phyloP scores from a whole-genome alignment of 768 basidiomycete species.

The Lanmaoa rubissima region DNA sequence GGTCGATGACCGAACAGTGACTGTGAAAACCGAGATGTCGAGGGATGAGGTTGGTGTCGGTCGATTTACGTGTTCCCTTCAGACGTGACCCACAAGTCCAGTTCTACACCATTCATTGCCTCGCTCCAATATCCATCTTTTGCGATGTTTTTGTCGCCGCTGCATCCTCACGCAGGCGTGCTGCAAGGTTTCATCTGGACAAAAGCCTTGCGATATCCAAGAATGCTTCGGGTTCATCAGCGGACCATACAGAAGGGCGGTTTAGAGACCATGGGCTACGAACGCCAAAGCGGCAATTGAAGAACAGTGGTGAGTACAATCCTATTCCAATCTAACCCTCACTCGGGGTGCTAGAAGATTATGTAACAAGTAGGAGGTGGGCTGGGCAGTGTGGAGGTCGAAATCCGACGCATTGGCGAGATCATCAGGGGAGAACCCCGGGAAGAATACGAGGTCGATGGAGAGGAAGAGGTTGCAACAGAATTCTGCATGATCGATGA shows the following conservation, averaged over 20 bases:
- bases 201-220: not conserved
- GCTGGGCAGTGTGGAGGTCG: constrained; percentile 11
- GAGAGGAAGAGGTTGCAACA: not conserved
- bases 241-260: not conserved
- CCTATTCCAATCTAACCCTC: not conserved
- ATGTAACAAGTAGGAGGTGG: constrained; percentile 9
- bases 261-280: constrained; percentile 10
- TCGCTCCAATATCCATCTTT: constrained; percentile 12
- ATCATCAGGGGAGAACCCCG: constrained; percentile 6
- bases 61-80: not conserved
- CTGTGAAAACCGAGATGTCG: constrained; percentile 7
- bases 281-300: constrained; percentile 2
- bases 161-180: constrained; percentile 2
- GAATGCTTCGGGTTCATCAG: constrained; percentile 7
- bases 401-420: constrained; percentile 14
- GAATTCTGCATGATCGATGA: constrained; percentile 14
- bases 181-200: constrained; percentile 16
- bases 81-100: not conserved
- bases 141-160: constrained; percentile 15
- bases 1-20: constrained; percentile 11
- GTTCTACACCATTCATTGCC: constrained; percentile 19
- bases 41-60: constrained; percentile 10
- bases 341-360: not conserved
- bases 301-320: not conserved
- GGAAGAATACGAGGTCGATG: not conserved